Percentiles rank a stretch among this genome's conserved stretches.
These are phyloP conservation scores for Flaveria bidentis DNA, from an alignment of 129 eudicot species.

Conservation along the genomic window DNA sequence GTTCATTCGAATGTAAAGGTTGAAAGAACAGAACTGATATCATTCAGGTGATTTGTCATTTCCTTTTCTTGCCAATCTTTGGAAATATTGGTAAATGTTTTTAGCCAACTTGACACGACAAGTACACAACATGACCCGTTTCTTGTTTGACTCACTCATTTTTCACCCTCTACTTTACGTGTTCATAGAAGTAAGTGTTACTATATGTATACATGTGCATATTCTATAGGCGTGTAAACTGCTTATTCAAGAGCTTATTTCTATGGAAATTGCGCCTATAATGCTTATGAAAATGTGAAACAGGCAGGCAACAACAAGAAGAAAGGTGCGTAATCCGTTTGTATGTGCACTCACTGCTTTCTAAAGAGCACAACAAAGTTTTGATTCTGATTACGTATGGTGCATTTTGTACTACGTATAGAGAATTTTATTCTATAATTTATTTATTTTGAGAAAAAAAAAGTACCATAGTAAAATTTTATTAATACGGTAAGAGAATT, in stretches of 20 bases:
- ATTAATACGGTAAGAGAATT: too few species aligned
- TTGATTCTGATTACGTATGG: background rate
- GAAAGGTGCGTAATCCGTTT: conserved; percentile 43
- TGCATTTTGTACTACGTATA: background rate
- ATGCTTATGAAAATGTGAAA: conserved; percentile 84
- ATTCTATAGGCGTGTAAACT: conserved; percentile 94
- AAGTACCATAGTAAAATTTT: too few species aligned
- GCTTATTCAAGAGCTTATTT: conserved; percentile 92
- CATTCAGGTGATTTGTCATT: conserved; percentile 39
- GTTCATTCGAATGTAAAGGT: conserved; percentile 84
- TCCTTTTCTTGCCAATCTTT: background rate
- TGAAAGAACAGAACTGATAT: conserved; percentile 94
- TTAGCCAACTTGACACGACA: too few species aligned
- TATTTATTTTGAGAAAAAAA: too few species aligned
- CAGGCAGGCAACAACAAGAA: conserved; percentile 57
- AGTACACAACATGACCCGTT: background rate
- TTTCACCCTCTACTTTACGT: background rate
- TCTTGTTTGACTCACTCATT: background rate
- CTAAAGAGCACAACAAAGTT: too few species aligned
- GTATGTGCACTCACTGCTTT: background rate
- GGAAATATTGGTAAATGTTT: background rate
- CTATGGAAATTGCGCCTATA: conserved; percentile 99
- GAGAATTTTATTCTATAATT: background rate
- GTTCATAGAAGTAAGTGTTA: background rate
- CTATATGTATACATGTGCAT: conserved; percentile 51